Evolutionary conservation across 257 asterid species (phyloP), one percentile per base, ranked within the genome.

Genomic region (Solanum sitiens): DNA sequence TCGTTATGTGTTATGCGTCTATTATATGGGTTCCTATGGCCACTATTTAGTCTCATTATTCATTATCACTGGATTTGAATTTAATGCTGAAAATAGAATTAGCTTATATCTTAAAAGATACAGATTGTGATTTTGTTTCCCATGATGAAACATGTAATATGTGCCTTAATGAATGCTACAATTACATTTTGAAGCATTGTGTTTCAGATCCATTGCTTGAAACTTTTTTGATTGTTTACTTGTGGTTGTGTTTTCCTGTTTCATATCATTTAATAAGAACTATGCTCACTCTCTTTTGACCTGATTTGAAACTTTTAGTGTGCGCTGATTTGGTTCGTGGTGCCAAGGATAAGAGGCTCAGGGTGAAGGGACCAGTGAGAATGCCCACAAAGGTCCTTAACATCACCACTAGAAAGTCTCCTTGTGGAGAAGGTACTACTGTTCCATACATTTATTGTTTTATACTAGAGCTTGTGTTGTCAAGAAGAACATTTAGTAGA

Each of bases 331-430:
- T 86, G 84, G 85, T 75, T 33, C 85, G 88, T 75, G 88, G 88
- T 56, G 84, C 88, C 83, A 86, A 86, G 65, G 88, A 86, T 23
- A 86, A 86, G 75, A 75, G 63, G 65, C 85, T 86, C 74, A 56
- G 74, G 84, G 88, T 86, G 59, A 86, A 75, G 85, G 88, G 88
- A 86, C 85, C 86, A 8, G 87, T 88, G 86, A 88, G 90, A 79
- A 88, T 85, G 87, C 88, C 90, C 27, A 88, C 88, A 8, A 88
- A 88, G 88, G 90, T 88, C 83, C 88, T 88, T 45, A 83, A 73
- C 86, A 88, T 88, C 33, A 88, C 90, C 20, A 88, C 90, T 10
- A 88, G 86, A 76, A 88, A 85, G 88, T 88, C 90, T 53, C 90
- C 90, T 37, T 88, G 90, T 85, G 88, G 90, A 39, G 88, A 88